These are phyloP conservation scores for Coemansia sp. DNA, from an alignment of 192 early-diverging fungal genomes.

Conservation along the genomic window DNA sequence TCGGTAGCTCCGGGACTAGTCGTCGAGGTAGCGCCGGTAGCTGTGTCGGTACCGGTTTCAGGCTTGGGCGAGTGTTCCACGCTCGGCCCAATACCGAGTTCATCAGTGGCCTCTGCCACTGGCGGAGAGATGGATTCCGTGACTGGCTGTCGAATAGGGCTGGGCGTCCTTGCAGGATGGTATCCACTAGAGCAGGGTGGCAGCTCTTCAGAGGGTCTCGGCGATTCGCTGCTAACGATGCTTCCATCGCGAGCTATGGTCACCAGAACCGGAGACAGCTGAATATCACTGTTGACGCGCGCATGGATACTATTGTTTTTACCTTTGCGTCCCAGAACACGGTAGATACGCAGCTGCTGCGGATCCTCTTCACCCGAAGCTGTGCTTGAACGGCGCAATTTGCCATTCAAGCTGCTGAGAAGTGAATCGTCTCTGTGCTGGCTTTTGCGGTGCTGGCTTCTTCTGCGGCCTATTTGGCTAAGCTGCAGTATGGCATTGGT, in stretches of 20 bases:
- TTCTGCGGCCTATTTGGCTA: not conserved
- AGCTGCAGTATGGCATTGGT: conserved; percentile 1
- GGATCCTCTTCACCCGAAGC: conserved; percentile 14
- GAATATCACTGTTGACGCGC: not conserved
- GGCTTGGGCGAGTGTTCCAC: not conserved
- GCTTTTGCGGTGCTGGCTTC: not conserved
- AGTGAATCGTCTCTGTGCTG: too few species aligned
- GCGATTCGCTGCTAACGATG: conserved; percentile 19
- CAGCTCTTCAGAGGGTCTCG: conserved; percentile 9
- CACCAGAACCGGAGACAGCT: conserved; percentile 26
- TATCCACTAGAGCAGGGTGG: not conserved
- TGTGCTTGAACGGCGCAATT: not conserved
- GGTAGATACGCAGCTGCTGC: conserved; percentile 5
- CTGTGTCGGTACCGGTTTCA: too few species aligned
- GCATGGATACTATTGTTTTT: not conserved
- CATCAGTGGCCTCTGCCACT: not conserved
- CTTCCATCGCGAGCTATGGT: conserved; percentile 37
- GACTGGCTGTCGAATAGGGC: not conserved
- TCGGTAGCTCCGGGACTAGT: conserved; percentile 13
- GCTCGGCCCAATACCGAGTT: not conserved
- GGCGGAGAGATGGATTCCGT: not conserved
- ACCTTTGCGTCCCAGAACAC: conserved; percentile 4
- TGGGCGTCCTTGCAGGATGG: not conserved
- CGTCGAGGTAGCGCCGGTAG: not conserved
- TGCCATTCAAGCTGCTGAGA: too few species aligned